Conservation (phyloP, 441 rosid genomes). For the Populus trichocarpa region DNA sequence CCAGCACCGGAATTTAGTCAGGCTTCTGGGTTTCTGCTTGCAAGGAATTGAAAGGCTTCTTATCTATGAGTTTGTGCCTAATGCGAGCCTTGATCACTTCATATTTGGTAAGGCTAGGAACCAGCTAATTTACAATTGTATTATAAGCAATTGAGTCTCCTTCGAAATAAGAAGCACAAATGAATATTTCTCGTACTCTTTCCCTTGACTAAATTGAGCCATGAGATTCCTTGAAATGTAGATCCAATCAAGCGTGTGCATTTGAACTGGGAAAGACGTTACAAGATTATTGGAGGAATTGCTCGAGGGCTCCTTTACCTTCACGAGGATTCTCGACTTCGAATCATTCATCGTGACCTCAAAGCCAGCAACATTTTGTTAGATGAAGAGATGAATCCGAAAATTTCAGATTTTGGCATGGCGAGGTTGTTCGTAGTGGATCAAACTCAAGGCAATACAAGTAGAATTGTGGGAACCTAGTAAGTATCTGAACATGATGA, state of each 20-base stretch:
- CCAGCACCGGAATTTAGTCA: no score
- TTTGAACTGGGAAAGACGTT: slow-evolving; percentile 52
- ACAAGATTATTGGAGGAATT: slow-evolving; percentile 49
- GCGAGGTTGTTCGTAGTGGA: slow-evolving; percentile 27
- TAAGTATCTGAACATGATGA: slow-evolving; percentile 24
- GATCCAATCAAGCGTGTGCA: slow-evolving; percentile 25
- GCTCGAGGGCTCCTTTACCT: slow-evolving; percentile 63
- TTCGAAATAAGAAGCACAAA: neutral
- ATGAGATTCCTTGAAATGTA: neutral
- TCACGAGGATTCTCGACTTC: slow-evolving; percentile 59
- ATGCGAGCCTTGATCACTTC: no score
- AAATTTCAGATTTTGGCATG: slow-evolving; percentile 40
- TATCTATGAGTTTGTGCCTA: no score
- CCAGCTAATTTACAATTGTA: no score
- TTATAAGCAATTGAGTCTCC: no score
- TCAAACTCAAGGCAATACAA: slow-evolving; percentile 27
- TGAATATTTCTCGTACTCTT: neutral
- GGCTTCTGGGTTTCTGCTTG: no score
- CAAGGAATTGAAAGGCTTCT: no score
- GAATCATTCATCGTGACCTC: slow-evolving; percentile 63
- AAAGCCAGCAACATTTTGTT: slow-evolving; percentile 47
- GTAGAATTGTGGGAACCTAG: slow-evolving; percentile 61
- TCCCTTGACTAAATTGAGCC: no score
- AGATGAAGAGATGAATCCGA: slow-evolving; percentile 27
- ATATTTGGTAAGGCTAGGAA: no score